phyloP scores from a whole-genome alignment of 2,329 filamentous ascomycete species.

The Plectosphaerella plurivora region DNA sequence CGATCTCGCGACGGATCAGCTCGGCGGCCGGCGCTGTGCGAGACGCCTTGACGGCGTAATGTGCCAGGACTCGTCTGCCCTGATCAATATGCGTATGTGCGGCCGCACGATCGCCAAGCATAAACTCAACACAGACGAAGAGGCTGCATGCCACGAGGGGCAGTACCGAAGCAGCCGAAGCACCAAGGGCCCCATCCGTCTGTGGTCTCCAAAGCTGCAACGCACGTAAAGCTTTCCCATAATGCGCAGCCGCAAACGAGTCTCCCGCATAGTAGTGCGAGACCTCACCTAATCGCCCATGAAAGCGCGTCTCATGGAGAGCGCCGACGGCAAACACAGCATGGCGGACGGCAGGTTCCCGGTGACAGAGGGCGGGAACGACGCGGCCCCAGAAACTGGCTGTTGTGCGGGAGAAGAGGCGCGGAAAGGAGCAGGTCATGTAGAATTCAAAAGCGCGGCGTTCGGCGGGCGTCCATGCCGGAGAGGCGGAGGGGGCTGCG shows the following conservation, averaged over 20 bases:
- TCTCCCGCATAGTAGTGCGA: background rate
- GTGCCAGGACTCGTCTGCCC: conserved; percentile 32
- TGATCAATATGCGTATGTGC: conserved; percentile 40
- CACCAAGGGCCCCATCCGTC: conserved; percentile 25
- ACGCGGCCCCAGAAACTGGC: conserved; percentile 37
- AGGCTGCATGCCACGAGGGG: conserved; percentile 42
- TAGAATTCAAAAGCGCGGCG: conserved; percentile 26
- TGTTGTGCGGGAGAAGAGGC: conserved; percentile 31
- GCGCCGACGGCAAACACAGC: conserved; percentile 44
- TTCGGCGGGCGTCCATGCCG: conserved; percentile 5
- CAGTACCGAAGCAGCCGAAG: conserved; percentile 14
- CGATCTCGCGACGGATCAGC: conserved; percentile 32
- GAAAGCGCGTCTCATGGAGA: conserved; percentile 32
- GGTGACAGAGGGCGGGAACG: conserved; percentile 39
- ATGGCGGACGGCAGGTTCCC: conserved; percentile 42
- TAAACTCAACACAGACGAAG: conserved; percentile 50
- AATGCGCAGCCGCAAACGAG: conserved; percentile 36
- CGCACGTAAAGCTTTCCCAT: conserved; percentile 41
- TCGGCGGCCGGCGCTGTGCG: conserved; percentile 21
- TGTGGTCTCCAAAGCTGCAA: conserved; percentile 13
- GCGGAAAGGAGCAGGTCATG: conserved; percentile 28
- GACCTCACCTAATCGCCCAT: background rate
- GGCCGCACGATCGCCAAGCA: conserved; percentile 42
- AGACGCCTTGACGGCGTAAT: conserved; percentile 8
- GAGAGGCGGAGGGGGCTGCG: background rate